These are phyloP conservation scores for Chondrus crispus DNA, from an alignment of 23 red algal genomes.

Conservation along the genomic window DNA sequence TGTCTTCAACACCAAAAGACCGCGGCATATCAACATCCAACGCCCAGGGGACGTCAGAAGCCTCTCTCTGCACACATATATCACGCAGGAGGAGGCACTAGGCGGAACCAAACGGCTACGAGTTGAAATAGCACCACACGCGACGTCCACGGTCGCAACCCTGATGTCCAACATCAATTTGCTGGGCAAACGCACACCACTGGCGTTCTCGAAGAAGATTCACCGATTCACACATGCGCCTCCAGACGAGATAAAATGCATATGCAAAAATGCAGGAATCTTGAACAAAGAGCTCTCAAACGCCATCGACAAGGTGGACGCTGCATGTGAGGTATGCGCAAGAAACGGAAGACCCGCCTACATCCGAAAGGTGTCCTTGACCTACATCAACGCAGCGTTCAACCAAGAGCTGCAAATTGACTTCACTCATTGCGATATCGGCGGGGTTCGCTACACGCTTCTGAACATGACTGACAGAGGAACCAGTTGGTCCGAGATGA, in stretches of 20 bases:
- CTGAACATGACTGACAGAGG: not conserved
- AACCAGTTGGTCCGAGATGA: not conserved
- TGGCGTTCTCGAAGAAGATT: not conserved
- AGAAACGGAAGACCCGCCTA: not conserved
- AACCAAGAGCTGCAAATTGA: not conserved
- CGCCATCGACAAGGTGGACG: not conserved
- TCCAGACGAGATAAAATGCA: not conserved
- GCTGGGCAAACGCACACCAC: not conserved
- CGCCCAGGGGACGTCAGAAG: not conserved
- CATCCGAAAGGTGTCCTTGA: not conserved
- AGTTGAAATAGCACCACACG: not conserved
- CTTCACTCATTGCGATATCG: not conserved
- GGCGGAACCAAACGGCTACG: not conserved
- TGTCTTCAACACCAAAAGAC: not conserved
- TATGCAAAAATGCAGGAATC: conserved; percentile 2
- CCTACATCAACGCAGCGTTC: not conserved
- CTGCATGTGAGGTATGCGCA: conserved; percentile 5
- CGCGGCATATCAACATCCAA: not conserved
- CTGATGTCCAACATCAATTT: not conserved
- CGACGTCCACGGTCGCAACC: not conserved
- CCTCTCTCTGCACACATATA: not conserved
- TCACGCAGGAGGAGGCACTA: not conserved
- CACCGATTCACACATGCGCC: conserved; percentile 6
- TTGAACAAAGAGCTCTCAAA: not conserved
- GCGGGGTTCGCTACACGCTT: not conserved